Evolutionary conservation across 768 basidiomycete genomes (phyloP), one percentile per base, ranked within the genome.

Genomic region (Panaeolus cyanescens): DNA sequence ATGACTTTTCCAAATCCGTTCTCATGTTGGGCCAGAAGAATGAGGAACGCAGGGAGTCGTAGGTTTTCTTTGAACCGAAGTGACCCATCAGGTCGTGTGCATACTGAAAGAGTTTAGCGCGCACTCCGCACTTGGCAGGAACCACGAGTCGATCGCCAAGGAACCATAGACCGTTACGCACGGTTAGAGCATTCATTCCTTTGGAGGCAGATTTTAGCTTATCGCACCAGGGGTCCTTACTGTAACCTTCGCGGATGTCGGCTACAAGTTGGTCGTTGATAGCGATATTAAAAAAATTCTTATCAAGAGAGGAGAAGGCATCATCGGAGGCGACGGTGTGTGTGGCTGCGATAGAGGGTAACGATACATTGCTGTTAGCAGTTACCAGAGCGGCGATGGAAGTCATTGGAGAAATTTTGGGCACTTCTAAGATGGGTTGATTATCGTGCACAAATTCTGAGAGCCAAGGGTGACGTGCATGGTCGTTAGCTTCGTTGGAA

Each of bases 21-120:
- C 73, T 60, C 77, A 79, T 79, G 37, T 74, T 69, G 30, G 71
- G 70, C 75, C 74, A 72, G 36, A 71, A 77, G 56, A 67, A 78
- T 1, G 68, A 64, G 1, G 64, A 31, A 0, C 65, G 33, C 0
- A 78, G 54, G 0, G 64, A 5, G 0, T 36, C 67, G 54, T 75
- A 77, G 0, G 68, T 60, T 59, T 80, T 76, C 15, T 70, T 60
- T 17, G 69, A 67, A 0, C 79, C 71, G 55, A 80, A 75, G 65
- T 78, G 74, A 0, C 75, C 74, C 0, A 73, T 57, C 0, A 55
- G 30, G 55, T 77, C 68, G 53, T 77, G 77, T 0, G 70, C 72
- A 1, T 74, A 54, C 0, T 64, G 64, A 57, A 72, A 77, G 0
- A 75, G 37, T 1, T 8, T 39, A 50, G 69, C 66, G n/a, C 37